Evolutionary conservation across 768 basidiomycete species (phyloP), one percentile per base, ranked within the genome.

Genomic region (Obba rivulosa): DNA sequence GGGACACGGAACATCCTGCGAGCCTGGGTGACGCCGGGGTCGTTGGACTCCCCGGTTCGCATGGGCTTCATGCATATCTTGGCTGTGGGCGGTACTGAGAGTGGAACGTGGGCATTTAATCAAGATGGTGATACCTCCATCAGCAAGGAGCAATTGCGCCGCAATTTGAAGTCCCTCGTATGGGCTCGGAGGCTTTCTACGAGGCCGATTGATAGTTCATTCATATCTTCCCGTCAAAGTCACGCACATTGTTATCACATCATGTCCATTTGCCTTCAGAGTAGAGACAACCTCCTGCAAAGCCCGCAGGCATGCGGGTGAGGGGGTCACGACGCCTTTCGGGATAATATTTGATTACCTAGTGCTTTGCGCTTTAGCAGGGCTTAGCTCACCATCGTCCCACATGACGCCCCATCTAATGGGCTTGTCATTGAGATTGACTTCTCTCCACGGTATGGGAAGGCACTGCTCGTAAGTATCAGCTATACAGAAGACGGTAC

Each of bases 361-460:
- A 17, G 46, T 44, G 18, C 5, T n/a, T n/a, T n/a, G n/a, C n/a
- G n/a, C n/a, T n/a, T n/a, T n/a, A n/a, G n/a, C n/a, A n/a, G n/a
- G n/a, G n/a, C n/a, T n/a, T n/a, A 13, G 42, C 69, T 18, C 28
- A 74, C 73, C 73, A 49, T 74, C 72, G 35, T 68, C 62, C 69
- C 66, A 69, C 31, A 74, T 48, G 14, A 74, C 50, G 8, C 71
- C 73, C 61, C 69, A 74, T 37, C 62, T 66, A 17, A 72, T 57
- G 51, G 69, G 72, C 50, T 55, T 59, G 8, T 56, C 61, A 4
- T 50, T 42, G 1, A 68, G 54, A 48, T 72, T 57, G n/a, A 65
- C 55, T 10, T 62, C 49, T 38, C 66, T 60, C 73, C 73, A 75
- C 11, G 74, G 69, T 18, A 75, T 50, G 10, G 73, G 73, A 7